A percentile compares a stretch with the other conserved stretches of the same genome.
phyloP scores from a whole-genome alignment of 768 basidiomycete species.

The Leccinum sublutescens region DNA sequence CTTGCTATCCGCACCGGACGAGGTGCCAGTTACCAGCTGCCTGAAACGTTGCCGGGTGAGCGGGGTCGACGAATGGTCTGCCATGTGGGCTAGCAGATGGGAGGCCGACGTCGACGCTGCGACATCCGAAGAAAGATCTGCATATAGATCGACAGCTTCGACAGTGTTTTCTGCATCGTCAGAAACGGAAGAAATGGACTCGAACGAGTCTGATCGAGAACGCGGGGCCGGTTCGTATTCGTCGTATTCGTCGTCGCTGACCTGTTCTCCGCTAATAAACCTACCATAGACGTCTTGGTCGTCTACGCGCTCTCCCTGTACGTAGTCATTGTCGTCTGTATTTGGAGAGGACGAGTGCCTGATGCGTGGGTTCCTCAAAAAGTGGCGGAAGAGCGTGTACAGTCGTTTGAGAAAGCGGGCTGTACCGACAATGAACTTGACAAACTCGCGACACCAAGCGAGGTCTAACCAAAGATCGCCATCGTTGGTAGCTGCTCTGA shows the following conservation, averaged over 20 bases:
- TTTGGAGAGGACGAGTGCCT: conserved; percentile 4
- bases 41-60: conserved; percentile 50
- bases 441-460: conserved; percentile 41
- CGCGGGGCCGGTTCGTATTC: conserved; percentile 31
- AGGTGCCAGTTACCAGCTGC: conserved; percentile 32
- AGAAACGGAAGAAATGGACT: conserved; percentile 24
- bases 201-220: conserved; percentile 21
- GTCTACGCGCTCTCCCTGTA: conserved; percentile 16
- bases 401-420: conserved; percentile 27
- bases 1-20: conserved; percentile 13
- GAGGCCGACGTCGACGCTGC: conserved; percentile 38
- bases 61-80: conserved; percentile 40
- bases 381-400: conserved; percentile 16
- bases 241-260: conserved; percentile 50
- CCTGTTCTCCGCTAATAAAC: conserved; percentile 59
- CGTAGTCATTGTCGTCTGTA: conserved; percentile 9
- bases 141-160: conserved; percentile 51
- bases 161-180: conserved; percentile 33
- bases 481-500: conserved; percentile 36
- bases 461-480: conserved; percentile 41
- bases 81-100: conserved; percentile 56
- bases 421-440: conserved; percentile 32
- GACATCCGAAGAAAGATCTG: conserved; percentile 47
- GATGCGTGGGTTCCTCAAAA: conserved; percentile 18
- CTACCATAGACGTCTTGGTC: conserved; percentile 48